Percentiles rank a stretch among this genome's conserved stretches.
Evolutionary conservation across 78 protist species (phyloP).

Genomic region (Dictyostelium purpureum): DNA sequence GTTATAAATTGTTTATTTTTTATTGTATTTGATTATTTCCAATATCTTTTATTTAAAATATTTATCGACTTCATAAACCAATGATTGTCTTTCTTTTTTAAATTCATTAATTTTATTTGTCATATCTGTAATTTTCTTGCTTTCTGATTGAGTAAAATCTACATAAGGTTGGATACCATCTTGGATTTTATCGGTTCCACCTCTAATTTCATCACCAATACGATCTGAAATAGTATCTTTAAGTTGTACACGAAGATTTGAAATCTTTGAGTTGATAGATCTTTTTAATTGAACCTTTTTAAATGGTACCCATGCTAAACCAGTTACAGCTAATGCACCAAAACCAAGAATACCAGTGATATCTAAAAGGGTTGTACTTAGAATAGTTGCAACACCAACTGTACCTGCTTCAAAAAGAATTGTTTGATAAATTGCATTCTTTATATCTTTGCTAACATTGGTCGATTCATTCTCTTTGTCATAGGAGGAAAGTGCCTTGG

Average conservation of each 20-base stretch:
- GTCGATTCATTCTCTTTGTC: conserved; percentile 29
- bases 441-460: conserved; percentile 17
- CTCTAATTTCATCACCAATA: conserved; percentile 17
- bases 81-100: neutral
- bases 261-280: conserved; percentile 29
- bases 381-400: conserved; percentile 45
- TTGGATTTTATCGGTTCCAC: conserved; percentile 25
- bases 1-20: too few species aligned
- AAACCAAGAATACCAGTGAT: conserved; percentile 63
- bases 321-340: conserved; percentile 50
- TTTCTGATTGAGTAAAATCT: neutral
- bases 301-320: conserved; percentile 50
- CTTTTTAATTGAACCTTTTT: conserved; percentile 38
- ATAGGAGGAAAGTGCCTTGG: neutral
- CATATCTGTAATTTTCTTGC: neutral
- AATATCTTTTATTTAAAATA: conserved; percentile 1
- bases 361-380: conserved; percentile 38
- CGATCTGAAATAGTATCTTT: neutral
- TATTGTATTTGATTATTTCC: too few species aligned
- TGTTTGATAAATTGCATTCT: conserved; percentile 25
- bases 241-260: neutral
- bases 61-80: conserved; percentile 27
- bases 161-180: conserved; percentile 54
- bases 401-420: conserved; percentile 55
- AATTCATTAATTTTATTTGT: neutral